Evolutionary conservation across 331 rosid genomes (phyloP), one percentile per base, ranked within the genome.

Genomic region (Malus hybrid): DNA sequence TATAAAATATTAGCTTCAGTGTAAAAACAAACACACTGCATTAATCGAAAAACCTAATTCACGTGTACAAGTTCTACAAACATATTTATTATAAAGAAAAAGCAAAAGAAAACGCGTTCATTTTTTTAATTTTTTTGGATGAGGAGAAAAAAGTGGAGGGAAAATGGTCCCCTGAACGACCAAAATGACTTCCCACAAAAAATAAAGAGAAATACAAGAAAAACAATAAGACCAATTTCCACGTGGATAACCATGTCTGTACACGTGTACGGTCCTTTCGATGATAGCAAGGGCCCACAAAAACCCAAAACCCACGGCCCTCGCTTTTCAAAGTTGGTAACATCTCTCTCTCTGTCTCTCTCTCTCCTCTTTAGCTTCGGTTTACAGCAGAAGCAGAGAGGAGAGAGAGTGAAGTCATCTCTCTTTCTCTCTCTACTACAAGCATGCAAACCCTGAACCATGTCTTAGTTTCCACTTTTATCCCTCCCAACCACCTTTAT

Each of bases 391-490:
- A 64, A 36, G 65, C 57, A 28, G 44, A 74, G 57, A 52, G 6
- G 3, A 7, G 32, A 4, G 62, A 76, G 60, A 32, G 64, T 57
- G 63, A 22, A 57, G 13, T 20, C 69, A 77, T 13, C 73, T 64
- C 70, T 64, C 68, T 13, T 15, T 15, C 56, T 33, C 16, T 65
- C 55, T 54, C 8, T 69, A 48, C 74, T 28, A 74, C 79, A 73
- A 90, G 91, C 91, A 95, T 92, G 99, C 96, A 89, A 85, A 66
- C 84, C 84, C 76, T 78, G 79, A 72, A 81, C 87, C 87, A 84
- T 80, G 78, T 52, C 79, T 2, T 28, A 79, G 66, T 59, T 82
- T 87, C 87, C 90, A 62, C 39, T 86, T 78, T 71, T 83, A 20
- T 27, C 91, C 85, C 74, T 84, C 39, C 22, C 76, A 18, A 19